phyloP scores from a whole-genome alignment of 2,329 filamentous ascomycete species.

The Pseudocercospora vitis region DNA sequence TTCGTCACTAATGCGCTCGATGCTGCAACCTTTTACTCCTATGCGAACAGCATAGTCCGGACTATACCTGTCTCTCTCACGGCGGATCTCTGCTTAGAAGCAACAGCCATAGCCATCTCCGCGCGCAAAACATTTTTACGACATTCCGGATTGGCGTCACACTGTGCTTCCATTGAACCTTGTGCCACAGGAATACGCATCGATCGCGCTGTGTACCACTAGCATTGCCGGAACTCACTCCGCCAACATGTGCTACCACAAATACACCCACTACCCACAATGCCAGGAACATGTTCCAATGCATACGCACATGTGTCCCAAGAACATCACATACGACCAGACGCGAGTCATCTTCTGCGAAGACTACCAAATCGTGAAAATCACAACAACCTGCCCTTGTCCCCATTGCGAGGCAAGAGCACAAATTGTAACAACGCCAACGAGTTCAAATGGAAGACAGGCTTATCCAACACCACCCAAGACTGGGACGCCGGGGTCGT shows the following conservation, averaged over 20 bases:
- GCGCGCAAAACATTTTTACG: not conserved
- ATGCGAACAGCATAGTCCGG: not conserved
- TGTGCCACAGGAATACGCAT: not conserved
- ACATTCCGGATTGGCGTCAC: no score
- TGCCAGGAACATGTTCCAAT: slow-evolving; percentile 34
- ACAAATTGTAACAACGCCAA: slow-evolving; percentile 16
- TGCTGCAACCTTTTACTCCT: not conserved
- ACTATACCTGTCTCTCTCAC: not conserved
- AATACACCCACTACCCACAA: slow-evolving; percentile 36
- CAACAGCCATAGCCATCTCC: not conserved
- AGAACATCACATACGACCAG: slow-evolving; percentile 33
- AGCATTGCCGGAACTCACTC: not conserved
- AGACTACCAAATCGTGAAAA: slow-evolving; percentile 31
- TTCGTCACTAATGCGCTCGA: not conserved
- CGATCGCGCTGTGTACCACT: not conserved
- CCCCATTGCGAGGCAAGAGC: slow-evolving; percentile 26
- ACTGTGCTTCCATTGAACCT: not conserved
- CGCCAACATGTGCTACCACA: slow-evolving; percentile 36
- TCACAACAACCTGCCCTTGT: slow-evolving; percentile 19
- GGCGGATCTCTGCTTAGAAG: slow-evolving; percentile 9
- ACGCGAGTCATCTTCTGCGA: slow-evolving; percentile 37
- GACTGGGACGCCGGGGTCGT: slow-evolving; percentile 23
- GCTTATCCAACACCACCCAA: slow-evolving; percentile 27
- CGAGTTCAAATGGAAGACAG: slow-evolving; percentile 9
- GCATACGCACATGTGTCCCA: slow-evolving; percentile 36